A percentile compares a stretch with the other conserved stretches of the same genome.
phyloP scores from a whole-genome alignment of 306 rosid species.

The Arachis hypogaea region DNA sequence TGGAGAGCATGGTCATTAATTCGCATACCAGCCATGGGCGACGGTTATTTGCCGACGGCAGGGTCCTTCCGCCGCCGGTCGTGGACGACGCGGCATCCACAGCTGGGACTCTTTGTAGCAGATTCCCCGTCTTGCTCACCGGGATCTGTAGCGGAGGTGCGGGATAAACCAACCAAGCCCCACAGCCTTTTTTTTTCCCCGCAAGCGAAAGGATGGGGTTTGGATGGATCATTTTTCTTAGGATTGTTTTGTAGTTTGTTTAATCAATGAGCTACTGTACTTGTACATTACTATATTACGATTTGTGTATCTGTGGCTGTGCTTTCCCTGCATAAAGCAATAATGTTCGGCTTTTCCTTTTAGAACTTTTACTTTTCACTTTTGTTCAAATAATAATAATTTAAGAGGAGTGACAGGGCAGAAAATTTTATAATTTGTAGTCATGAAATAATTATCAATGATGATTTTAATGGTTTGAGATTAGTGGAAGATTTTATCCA shows the following conservation, averaged over 20 bases:
- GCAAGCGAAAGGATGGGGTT: no score
- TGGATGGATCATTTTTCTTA: neutral
- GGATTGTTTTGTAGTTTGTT: conserved; percentile 16
- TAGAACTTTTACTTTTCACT: conserved; percentile 28
- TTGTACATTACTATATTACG: neutral
- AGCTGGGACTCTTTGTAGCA: conserved; percentile 56
- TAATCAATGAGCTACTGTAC: neutral
- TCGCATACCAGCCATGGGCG: conserved; percentile 56
- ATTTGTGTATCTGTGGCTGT: conserved; percentile 5
- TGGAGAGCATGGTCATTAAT: conserved; percentile 71
- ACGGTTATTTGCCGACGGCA: conserved; percentile 72
- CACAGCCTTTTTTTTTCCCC: no score
- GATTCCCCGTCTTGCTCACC: conserved; percentile 73
- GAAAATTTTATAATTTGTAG: no score
- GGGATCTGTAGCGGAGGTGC: conserved; percentile 87
- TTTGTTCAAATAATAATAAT: conserved; percentile 1
- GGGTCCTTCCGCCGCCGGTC: conserved; percentile 75
- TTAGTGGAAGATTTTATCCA: no score
- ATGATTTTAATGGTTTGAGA: no score
- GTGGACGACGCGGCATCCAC: conserved; percentile 59
- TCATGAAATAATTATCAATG: no score
- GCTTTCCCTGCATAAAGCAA: conserved; percentile 23
- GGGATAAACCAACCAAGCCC: conserved; percentile 23
- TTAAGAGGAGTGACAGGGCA: no score
- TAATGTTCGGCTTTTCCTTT: conserved; percentile 18